Evolutionary conservation across 495 filamentous ascomycete genomes (phyloP), one percentile per base, ranked within the genome.

Genomic region (Cercophora sp.): DNA sequence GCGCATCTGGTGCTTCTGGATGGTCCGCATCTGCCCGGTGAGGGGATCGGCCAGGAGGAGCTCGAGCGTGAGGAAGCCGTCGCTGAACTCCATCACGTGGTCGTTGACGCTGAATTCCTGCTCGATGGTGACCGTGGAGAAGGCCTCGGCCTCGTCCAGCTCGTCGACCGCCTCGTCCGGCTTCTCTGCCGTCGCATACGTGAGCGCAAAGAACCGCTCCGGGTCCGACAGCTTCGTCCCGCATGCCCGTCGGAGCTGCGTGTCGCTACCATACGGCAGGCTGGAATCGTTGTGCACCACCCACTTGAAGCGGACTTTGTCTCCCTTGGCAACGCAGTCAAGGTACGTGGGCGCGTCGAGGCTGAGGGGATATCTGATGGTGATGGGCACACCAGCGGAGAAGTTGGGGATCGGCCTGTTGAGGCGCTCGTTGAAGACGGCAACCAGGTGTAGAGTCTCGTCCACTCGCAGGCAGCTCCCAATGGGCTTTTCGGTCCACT

Each of bases 271-370:
- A 34, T 45, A 44, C 15, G 13, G 37, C 55, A 46, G 52, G 9
- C 11, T 45, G 20, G 42, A 45, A 24, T 45, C 23, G 23, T 45
- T 45, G 42, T 45, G 42, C 19, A 45, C 51, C 29, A 32, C 39
- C 59, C 59, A 62, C 5, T 20, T 34, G 24, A 62, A 58, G 9
- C 45, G 43, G 10, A 62, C 51, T 19, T 34, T 22, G 26, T 58
- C 51, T 35, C 59, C 59, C 24, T 55, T 58, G 9, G 51, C 27
- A 18, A 62, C 51, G 29, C 59, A 62, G 39, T 62, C 59, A 1
- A 58, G 42, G 24, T 58, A 62, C n/a, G 15, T 48, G 0, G 59
- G 59, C 24, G 46, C 31, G 15, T 55, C 32, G 5, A 56, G 35
- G 18, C 31, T 43, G 13, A 58, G 34, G 11, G 42, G 42, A 25